Evolutionary conservation across 2,329 filamentous ascomycete genomes (phyloP).

Genomic region (Fusarium camptoceras): DNA sequence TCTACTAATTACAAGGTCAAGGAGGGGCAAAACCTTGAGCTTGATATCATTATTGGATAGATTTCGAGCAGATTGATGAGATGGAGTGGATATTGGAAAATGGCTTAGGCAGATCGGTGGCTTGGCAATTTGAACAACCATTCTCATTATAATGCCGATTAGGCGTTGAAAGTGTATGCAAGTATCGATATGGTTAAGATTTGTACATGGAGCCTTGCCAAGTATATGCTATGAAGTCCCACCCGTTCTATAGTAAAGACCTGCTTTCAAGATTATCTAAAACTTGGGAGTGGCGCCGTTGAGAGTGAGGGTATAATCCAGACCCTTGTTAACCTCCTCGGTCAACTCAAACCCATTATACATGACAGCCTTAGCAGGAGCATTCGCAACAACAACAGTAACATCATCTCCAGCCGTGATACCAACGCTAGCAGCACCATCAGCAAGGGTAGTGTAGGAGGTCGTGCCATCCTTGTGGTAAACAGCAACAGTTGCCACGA

Average conservation of each 20-base stretch:
- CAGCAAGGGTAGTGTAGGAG: constrained; percentile 53
- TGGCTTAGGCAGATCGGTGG: not conserved
- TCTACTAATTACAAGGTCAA: constrained; percentile 25
- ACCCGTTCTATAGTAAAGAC: not conserved
- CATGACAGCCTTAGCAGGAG: constrained; percentile 56
- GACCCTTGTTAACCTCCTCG: constrained; percentile 52
- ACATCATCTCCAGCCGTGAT: constrained; percentile 57
- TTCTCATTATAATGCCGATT: no score
- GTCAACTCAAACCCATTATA: constrained; percentile 58
- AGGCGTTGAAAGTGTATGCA: no score
- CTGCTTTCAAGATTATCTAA: not conserved
- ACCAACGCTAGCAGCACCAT: constrained; percentile 51
- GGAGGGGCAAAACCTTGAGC: constrained; percentile 35
- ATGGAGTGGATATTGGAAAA: not conserved
- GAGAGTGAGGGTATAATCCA: constrained; percentile 55
- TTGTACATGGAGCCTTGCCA: no score
- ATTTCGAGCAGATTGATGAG: fast-evolving
- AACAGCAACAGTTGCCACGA: constrained; percentile 57
- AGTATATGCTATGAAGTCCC: no score
- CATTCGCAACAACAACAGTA: constrained; percentile 61
- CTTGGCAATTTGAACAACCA: not conserved
- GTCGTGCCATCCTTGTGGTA: constrained; percentile 44
- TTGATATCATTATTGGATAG: constrained; percentile 33
- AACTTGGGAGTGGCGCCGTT: constrained; percentile 47
- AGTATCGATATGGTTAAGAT: no score